A percentile compares a stretch with the other conserved stretches of the same genome.
Conservation (phyloP, 2,329 filamentous ascomycete species). For the Ceratocystis eucalypticola region DNA sequence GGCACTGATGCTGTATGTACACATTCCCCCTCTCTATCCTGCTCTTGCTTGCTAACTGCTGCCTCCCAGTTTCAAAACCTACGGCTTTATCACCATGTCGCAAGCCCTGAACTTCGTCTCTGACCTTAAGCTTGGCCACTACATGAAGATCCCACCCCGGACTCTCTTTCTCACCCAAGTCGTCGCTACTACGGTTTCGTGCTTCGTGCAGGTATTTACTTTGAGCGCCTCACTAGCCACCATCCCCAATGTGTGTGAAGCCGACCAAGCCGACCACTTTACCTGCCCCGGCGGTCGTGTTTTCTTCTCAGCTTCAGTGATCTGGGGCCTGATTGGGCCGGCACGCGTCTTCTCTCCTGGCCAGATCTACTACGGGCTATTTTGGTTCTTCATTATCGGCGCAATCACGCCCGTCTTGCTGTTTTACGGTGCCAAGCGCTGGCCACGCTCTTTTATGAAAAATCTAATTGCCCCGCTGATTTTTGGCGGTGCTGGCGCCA, state of each 20-base stretch:
- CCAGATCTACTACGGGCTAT: constrained; percentile 47
- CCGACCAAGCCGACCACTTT: constrained; percentile 43
- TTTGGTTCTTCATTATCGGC: constrained; percentile 46
- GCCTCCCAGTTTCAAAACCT: constrained; percentile 43
- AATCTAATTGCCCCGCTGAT: constrained; percentile 50
- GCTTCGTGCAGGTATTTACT: constrained; percentile 51
- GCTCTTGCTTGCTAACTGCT: constrained; percentile 12
- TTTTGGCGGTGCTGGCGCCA: constrained; percentile 44
- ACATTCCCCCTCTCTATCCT: background rate
- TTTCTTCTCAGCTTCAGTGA: constrained; percentile 53
- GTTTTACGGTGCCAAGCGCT: constrained; percentile 36
- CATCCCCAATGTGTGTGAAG: constrained; percentile 51
- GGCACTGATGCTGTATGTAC: constrained; percentile 54
- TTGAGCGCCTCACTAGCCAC: constrained; percentile 47
- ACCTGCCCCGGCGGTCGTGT: constrained; percentile 50
- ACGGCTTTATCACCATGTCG: constrained; percentile 49
- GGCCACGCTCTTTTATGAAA: constrained; percentile 36
- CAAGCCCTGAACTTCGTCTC: constrained; percentile 51
- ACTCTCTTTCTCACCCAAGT: constrained; percentile 55
- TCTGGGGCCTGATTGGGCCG: constrained; percentile 54
- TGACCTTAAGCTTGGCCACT: constrained; percentile 58
- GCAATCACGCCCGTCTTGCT: constrained; percentile 39
- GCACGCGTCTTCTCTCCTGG: constrained; percentile 50
- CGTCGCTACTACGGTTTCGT: constrained; percentile 51
- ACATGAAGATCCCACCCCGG: constrained; percentile 56